Conservation (phyloP, 139 green algal genomes). For the Chlamydomonas urium region DNA sequence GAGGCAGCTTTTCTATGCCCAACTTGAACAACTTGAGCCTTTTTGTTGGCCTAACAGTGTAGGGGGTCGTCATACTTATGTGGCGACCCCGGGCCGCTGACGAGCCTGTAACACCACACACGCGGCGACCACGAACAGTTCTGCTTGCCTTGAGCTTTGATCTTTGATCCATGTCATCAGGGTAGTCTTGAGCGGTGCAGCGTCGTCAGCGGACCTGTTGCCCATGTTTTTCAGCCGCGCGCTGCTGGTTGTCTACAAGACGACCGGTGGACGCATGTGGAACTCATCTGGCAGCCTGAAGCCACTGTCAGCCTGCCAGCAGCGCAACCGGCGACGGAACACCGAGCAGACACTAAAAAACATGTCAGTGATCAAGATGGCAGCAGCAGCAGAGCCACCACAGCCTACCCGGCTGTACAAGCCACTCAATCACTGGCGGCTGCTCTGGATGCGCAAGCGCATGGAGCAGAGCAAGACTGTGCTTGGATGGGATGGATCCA, state of each 20-base stretch:
- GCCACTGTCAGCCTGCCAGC: slow-evolving; percentile 35
- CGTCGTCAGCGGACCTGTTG: not conserved
- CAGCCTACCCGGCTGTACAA: slow-evolving; percentile 41
- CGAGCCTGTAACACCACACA: no score
- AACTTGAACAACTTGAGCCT: no score
- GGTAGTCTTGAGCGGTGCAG: no score
- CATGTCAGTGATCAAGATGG: slow-evolving; percentile 41
- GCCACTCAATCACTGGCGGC: slow-evolving; percentile 29
- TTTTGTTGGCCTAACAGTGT: not conserved
- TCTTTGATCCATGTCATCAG: no score
- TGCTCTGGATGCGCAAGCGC: slow-evolving; percentile 25
- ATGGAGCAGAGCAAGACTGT: slow-evolving; percentile 6
- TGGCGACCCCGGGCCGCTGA: no score
- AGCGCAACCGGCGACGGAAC: slow-evolving; percentile 48
- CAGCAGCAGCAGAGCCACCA: slow-evolving; percentile 28
- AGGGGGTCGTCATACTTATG: not conserved
- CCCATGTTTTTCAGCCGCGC: slow-evolving; percentile 49
- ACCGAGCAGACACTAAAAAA: slow-evolving; percentile 39
- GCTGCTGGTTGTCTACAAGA: slow-evolving; percentile 55
- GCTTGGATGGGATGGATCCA: not conserved
- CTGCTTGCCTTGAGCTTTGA: no score
- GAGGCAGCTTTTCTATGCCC: no score
- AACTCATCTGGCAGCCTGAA: slow-evolving; percentile 53
- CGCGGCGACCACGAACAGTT: no score
- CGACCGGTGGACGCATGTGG: slow-evolving; percentile 55